Conservation (phyloP, 768 basidiomycete genomes). For the Serendipita sp. region DNA sequence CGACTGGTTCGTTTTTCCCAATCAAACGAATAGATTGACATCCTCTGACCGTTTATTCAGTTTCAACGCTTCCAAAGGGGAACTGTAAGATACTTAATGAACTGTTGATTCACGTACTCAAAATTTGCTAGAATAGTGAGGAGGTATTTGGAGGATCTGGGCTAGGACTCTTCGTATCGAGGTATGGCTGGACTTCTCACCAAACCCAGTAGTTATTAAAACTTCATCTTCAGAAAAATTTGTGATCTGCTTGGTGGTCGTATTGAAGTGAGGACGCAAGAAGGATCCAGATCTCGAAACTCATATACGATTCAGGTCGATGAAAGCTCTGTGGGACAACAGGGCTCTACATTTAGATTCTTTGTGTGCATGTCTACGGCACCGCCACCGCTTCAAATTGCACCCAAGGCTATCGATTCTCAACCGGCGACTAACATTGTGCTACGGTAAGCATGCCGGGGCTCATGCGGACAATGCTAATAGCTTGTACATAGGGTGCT, state of each 20-base stretch:
- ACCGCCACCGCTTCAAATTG: background rate
- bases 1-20: conserved; percentile 14
- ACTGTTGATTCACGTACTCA: background rate
- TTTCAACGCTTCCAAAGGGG: conserved; percentile 24
- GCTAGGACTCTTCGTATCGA: conserved; percentile 24
- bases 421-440: background rate
- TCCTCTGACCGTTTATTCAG: background rate
- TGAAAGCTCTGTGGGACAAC: conserved; percentile 22
- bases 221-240: conserved; percentile 15
- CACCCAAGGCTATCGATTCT: background rate
- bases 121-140: conserved; percentile 14
- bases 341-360: conserved; percentile 27
- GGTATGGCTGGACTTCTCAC: conserved; percentile 7
- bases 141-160: conserved; percentile 19
- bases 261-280: conserved; percentile 11
- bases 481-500: conserved; percentile 11
- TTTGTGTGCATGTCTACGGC: conserved; percentile 19
- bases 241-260: conserved; percentile 21
- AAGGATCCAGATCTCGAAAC: background rate
- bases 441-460: background rate
- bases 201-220: background rate
- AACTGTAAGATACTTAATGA: conserved; percentile 16
- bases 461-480: background rate
- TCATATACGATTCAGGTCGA: conserved; percentile 16
- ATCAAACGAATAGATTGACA: background rate